Evolutionary conservation across 2,329 filamentous ascomycete genomes (phyloP).

Genomic region (Fusarium redolens): DNA sequence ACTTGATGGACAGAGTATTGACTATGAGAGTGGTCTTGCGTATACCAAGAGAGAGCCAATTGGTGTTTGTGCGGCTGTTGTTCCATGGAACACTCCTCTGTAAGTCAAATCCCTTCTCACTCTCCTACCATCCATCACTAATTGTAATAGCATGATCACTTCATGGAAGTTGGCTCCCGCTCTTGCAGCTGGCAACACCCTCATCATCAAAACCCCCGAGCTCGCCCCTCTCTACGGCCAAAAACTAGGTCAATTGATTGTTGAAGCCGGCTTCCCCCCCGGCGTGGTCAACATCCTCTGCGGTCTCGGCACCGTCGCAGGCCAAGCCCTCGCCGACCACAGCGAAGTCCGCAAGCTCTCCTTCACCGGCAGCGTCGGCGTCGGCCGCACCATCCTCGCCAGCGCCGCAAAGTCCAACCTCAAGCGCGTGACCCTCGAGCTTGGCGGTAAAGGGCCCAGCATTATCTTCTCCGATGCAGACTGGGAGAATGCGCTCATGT

Average conservation of each 20-base stretch:
- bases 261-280: conserved; percentile 78
- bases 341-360: conserved; percentile 76
- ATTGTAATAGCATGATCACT: conserved; percentile 24
- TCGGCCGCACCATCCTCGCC: conserved; percentile 77
- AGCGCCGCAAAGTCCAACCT: conserved; percentile 77
- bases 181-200: conserved; percentile 69
- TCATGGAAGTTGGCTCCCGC: conserved; percentile 72
- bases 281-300: conserved; percentile 80
- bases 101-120: neutral
- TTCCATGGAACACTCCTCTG: conserved; percentile 79
- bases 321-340: conserved; percentile 73
- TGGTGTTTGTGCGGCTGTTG: conserved; percentile 76
- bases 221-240: conserved; percentile 71
- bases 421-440: conserved; percentile 81
- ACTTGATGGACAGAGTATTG: conserved; percentile 81
- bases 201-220: conserved; percentile 71
- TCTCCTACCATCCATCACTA: neutral
- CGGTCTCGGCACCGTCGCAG: conserved; percentile 73
- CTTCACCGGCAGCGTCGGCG: conserved; percentile 77
- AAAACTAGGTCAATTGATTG: conserved; percentile 71
- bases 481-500: conserved; percentile 70
- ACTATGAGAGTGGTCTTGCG: conserved; percentile 74
- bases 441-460: conserved; percentile 74
- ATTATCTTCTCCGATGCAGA: conserved; percentile 71
- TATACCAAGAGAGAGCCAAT: conserved; percentile 82